A percentile compares a stretch with the other conserved stretches of the same genome.
These are phyloP conservation scores for Aspergillus funiculosus DNA, from an alignment of 495 filamentous ascomycete species.

Conservation along the genomic window DNA sequence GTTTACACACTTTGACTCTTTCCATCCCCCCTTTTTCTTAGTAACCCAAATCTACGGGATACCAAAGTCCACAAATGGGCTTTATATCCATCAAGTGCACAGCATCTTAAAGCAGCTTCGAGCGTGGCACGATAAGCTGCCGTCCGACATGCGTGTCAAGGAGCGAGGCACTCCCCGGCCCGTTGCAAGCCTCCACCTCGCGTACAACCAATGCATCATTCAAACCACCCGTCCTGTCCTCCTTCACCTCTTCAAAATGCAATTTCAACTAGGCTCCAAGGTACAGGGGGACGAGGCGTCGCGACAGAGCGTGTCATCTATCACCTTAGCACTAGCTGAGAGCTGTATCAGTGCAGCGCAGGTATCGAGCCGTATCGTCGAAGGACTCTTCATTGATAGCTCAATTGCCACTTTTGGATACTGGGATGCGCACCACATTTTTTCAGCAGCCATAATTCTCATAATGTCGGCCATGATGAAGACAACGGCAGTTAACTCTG, in stretches of 20 bases:
- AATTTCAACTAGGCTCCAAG: constrained; percentile 13
- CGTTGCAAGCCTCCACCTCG: constrained; percentile 23
- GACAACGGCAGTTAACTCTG: constrained; percentile 16
- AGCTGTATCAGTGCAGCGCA: constrained; percentile 25
- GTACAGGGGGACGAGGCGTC: neutral
- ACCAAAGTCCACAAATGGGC: constrained; percentile 13
- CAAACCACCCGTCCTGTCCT: constrained; percentile 25
- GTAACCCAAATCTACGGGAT: constrained; percentile 25
- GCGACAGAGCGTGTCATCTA: constrained; percentile 12
- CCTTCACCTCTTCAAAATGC: constrained; percentile 24
- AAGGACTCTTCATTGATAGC: constrained; percentile 21
- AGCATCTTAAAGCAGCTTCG: constrained; percentile 20
- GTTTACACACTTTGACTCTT: neutral
- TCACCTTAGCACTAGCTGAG: constrained; percentile 23
- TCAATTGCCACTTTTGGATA: constrained; percentile 26
- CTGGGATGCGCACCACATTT: constrained; percentile 27
- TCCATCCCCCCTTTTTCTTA: neutral
- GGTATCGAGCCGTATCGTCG: constrained; percentile 22
- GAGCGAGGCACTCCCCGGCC: constrained; percentile 14
- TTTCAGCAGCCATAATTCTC: constrained; percentile 25
- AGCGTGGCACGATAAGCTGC: constrained; percentile 22
- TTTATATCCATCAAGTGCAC: constrained; percentile 25
- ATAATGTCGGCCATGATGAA: constrained; percentile 26
- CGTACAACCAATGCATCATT: constrained; percentile 27
- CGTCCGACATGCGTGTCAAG: constrained; percentile 12